Evolutionary conservation across 352 stramenopile genomes (phyloP).

Genomic region (Phytophthora melonis): DNA sequence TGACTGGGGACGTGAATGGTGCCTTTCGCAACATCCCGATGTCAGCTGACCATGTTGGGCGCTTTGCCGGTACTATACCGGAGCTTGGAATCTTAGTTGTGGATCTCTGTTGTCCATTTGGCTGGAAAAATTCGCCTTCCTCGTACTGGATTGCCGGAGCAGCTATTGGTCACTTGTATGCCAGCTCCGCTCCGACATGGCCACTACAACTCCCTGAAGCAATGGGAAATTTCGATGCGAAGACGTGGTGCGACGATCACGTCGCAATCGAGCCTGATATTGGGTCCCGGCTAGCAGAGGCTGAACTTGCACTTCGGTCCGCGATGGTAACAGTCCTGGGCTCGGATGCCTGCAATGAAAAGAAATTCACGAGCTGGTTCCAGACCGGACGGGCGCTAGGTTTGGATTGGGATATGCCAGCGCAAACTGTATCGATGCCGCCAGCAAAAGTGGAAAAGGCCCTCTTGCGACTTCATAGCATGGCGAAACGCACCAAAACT

Average conservation of each 20-base stretch:
- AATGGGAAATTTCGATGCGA: not conserved
- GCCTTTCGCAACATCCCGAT: not conserved
- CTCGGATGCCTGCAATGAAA: not conserved
- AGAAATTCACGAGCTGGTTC: not conserved
- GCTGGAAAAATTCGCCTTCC: not conserved
- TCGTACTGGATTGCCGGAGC: not conserved
- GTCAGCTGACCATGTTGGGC: not conserved
- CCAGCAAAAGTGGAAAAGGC: not conserved
- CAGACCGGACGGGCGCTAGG: not conserved
- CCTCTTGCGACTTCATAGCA: not conserved
- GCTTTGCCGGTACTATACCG: not conserved
- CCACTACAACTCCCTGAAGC: not conserved
- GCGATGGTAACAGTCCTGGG: not conserved
- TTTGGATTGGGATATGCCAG: not conserved
- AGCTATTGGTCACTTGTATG: not conserved
- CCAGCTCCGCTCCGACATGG: not conserved
- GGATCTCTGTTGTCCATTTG: not conserved
- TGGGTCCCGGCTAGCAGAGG: not conserved
- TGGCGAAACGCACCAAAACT: not conserved
- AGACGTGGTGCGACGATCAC: not conserved
- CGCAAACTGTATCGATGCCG: not conserved
- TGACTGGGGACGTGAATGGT: not conserved
- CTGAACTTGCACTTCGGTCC: not conserved
- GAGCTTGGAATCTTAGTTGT: not conserved
- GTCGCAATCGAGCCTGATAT: not conserved